Base-by-base conservation (phyloP, 1,139 yeast species). In the Meyerozyma elateridarum region DNA sequence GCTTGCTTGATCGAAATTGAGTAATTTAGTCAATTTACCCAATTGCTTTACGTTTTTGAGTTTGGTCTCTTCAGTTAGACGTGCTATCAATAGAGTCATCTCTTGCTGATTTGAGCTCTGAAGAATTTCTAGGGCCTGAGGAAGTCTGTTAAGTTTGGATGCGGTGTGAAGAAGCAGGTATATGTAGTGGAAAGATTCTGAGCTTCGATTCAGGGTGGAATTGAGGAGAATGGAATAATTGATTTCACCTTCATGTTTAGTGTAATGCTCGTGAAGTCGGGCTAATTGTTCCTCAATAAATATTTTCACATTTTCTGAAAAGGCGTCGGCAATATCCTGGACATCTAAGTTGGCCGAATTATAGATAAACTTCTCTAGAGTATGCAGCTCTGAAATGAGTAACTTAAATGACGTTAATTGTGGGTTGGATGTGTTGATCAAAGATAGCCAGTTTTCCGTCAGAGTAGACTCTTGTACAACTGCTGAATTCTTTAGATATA, bases 31-130 rank as follows among this genome's bases (percentile, higher is more conserved):
- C 12, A 67, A 41, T 34, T 64, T 62, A 8, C 54, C 52, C 19
- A 66, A 41, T 8, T 56, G 57, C 8, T 42, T 48, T 1, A 51
- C 40, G 39, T 65, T 60, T 33, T 70, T 73, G 41, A 66, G 62
- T 40, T 77, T 76, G 6, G 79, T 73, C 41, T 82, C 91, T 34
- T 78, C 82, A 6, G 79, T 74, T 1, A 82, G 70, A 41, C 79
- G 70, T 36, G 73, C 73, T 11, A 85, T 67, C 39, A 85, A 58
- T 2, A 56, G 61, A 39, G 64, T 71, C 20, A 66, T 45, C 42
- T 68, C 73, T 52, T 56, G 66, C 40, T 63, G 71, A 41, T 54
- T 53, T 2, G 59, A 49, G n/a, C 52, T 76, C 5, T 64, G 53
- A 11, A 88, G 54, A 7, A 75, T 62, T 24, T 73, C 77, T 16